Percentiles rank a stretch among this genome's conserved stretches.
Conservation (phyloP, 306 rosid species). For the Dryas drummondii region DNA sequence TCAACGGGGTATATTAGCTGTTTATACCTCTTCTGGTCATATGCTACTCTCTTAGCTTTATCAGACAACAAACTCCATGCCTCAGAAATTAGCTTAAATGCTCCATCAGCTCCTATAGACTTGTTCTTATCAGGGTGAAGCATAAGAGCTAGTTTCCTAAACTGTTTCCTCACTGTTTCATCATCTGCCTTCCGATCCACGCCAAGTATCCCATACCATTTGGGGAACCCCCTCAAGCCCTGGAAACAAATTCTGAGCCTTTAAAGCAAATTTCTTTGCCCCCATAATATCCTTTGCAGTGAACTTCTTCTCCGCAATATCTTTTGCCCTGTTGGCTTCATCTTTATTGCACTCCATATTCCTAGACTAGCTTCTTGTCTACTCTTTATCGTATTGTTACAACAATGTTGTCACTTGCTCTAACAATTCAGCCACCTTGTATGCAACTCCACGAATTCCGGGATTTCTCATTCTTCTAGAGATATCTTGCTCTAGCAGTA, state of each 20-base stretch:
- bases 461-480: too few relatives aligned
- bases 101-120: conserved; percentile 82
- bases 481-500: too few relatives aligned
- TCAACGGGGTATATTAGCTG: too few relatives aligned
- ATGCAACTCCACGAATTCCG: background rate
- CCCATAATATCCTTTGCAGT: conserved; percentile 57
- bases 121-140: conserved; percentile 98
- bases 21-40: conserved; percentile 65
- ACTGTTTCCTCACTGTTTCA: conserved; percentile 65
- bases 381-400: background rate
- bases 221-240: conserved; percentile 79
- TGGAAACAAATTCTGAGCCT: conserved; percentile 77
- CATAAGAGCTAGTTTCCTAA: conserved; percentile 83
- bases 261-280: conserved; percentile 82
- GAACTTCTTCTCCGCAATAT: conserved; percentile 81
- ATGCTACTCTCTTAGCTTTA: conserved; percentile 50
- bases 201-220: conserved; percentile 86
- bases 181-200: conserved; percentile 62
- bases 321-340: conserved; percentile 84
- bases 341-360: conserved; percentile 94
- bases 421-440: conserved; percentile 20
- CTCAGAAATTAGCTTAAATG: conserved; percentile 82
- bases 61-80: conserved; percentile 91
- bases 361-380: conserved; percentile 13
- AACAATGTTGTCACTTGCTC: conserved; percentile 28